These are phyloP conservation scores for Pulicaria dysenterica DNA, from an alignment of 129 eudicot genomes.

Conservation along the genomic window DNA sequence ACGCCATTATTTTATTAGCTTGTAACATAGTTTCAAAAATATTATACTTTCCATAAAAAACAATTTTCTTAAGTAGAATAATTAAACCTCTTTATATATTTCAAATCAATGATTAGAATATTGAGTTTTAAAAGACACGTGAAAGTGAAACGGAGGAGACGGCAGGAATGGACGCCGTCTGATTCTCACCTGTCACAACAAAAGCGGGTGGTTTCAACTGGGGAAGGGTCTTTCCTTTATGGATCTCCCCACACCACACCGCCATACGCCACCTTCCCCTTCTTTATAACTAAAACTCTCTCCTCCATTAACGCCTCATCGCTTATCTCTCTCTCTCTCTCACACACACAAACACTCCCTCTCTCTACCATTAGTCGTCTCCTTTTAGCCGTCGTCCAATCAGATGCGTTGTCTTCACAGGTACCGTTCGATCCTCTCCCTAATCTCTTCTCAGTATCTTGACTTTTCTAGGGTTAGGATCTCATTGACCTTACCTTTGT, in stretches of 20 bases:
- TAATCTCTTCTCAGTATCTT: constrained; percentile 48
- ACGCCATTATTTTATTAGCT: no score
- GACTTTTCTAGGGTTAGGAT: constrained; percentile 43
- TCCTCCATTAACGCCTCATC: constrained; percentile 32
- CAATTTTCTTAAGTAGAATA: no score
- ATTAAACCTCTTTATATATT: no score
- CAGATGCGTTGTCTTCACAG: constrained; percentile 66
- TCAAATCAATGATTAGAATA: no score
- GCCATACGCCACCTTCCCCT: constrained; percentile 26
- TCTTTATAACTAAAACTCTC: constrained; percentile 19
- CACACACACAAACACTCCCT: no score
- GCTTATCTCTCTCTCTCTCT: constrained; percentile 14
- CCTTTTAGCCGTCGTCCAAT: constrained; percentile 7
- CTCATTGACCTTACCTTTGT: constrained; percentile 16
- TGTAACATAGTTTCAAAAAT: no score
- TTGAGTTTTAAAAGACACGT: not conserved
- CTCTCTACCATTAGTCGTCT: not conserved
- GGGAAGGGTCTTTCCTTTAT: constrained; percentile 37
- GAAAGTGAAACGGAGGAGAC: constrained; percentile 19
- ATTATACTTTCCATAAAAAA: no score
- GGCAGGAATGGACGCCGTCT: constrained; percentile 38
- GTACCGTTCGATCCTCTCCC: constrained; percentile 55
- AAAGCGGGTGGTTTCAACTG: constrained; percentile 40
- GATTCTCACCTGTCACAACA: constrained; percentile 26
- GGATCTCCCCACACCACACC: constrained; percentile 4